Percentiles rank a stretch among this genome's conserved stretches.
Conservation (phyloP, 2,329 filamentous ascomycete genomes). For the Fusarium pseudoanthophilum region DNA sequence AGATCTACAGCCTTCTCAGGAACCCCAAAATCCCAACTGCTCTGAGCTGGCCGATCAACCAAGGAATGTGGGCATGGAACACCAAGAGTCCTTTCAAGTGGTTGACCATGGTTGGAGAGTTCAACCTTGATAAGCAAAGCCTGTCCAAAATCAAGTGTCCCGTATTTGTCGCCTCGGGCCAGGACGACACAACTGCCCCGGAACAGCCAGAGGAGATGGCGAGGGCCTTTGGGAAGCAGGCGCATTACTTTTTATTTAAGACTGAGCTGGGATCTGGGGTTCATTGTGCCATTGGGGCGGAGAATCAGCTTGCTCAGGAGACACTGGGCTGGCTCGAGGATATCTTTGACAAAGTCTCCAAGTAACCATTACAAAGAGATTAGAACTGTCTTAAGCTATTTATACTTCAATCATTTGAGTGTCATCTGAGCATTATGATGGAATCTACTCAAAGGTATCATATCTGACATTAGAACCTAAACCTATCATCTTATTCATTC, state of each 20-base stretch:
- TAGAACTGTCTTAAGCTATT: neutral
- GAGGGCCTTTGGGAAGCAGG: neutral
- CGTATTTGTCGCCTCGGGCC: neutral
- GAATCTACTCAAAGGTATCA: fast-evolving
- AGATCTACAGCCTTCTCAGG: neutral
- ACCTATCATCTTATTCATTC: neutral
- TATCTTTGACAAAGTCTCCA: neutral
- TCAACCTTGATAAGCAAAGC: slow-evolving; percentile 22
- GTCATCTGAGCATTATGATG: neutral
- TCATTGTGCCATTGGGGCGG: neutral
- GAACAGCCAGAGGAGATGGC: slow-evolving; percentile 1
- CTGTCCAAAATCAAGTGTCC: slow-evolving; percentile 14
- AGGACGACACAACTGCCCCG: neutral
- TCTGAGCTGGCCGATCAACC: neutral
- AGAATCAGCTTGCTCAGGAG: neutral
- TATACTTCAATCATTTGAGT: too few species aligned
- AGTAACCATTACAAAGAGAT: fast-evolving
- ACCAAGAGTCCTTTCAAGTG: neutral
- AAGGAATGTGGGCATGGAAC: slow-evolving; percentile 6
- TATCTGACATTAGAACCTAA: neutral
- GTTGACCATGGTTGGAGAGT: neutral
- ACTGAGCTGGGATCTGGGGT: neutral
- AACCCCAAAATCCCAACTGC: neutral
- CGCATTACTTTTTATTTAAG: neutral
- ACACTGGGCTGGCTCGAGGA: neutral